Evolutionary conservation across 1,284 basidiomycete genomes (phyloP).

Genomic region (Pseudozyma pruni): DNA sequence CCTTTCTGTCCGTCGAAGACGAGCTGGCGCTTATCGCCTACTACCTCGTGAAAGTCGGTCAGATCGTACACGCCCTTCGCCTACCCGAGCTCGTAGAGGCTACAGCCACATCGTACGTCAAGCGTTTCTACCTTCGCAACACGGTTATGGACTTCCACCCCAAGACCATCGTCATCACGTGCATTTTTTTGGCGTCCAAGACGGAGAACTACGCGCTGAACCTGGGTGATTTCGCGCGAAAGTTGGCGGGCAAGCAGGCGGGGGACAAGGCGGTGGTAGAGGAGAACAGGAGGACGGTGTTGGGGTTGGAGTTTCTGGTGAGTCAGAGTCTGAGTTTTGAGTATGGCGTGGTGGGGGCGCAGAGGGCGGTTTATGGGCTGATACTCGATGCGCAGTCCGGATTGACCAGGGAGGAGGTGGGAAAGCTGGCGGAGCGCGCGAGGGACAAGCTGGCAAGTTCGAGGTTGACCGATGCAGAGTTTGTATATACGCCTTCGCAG

Average conservation of each 20-base stretch:
- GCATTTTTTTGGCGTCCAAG: constrained; percentile 94
- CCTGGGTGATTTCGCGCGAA: constrained; percentile 79
- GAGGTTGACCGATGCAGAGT: constrained; percentile 88
- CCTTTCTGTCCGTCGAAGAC: constrained; percentile 82
- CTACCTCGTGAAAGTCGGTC: constrained; percentile 86
- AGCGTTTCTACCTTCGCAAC: constrained; percentile 96
- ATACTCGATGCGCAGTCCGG: constrained; percentile 86
- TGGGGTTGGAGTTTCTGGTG: constrained; percentile 93
- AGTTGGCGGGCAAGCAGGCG: constrained; percentile 64
- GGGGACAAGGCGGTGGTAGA: constrained; percentile 78
- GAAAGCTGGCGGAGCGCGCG: constrained; percentile 32
- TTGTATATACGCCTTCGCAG: constrained; percentile 90
- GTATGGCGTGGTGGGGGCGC: constrained; percentile 89
- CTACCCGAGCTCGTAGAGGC: constrained; percentile 92
- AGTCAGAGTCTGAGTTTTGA: constrained; percentile 93
- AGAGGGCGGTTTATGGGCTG: constrained; percentile 88
- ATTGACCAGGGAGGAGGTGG: constrained; percentile 30
- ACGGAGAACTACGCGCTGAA: constrained; percentile 93
- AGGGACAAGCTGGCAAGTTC: constrained; percentile 70
- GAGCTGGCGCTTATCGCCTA: constrained; percentile 88
- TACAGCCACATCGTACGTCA: constrained; percentile 89
- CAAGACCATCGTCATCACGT: constrained; percentile 89
- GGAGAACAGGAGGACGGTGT: constrained; percentile 78
- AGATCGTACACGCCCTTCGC: constrained; percentile 84
- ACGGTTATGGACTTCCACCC: constrained; percentile 99